Base-by-base conservation (phyloP, 148 eudicot species). In the Dianthus caryophyllus region DNA sequence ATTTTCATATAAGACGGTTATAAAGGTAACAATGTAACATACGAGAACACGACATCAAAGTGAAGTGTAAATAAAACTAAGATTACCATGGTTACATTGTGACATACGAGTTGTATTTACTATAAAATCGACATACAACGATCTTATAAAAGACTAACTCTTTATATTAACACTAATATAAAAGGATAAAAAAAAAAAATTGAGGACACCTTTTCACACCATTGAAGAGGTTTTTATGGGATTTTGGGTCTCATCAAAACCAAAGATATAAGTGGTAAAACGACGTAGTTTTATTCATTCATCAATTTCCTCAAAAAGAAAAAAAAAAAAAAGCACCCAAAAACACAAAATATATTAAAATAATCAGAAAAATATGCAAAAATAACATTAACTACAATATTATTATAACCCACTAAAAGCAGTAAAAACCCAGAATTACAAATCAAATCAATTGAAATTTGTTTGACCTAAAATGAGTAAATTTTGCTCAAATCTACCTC, bases 381-480 rank as follows among this genome's bases (percentile, higher is more conserved):
- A 20, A 30, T n/a, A 59, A 57, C 7, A 30, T 27, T 30, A 54
- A 15, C 17, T 27, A 57, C 30, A 22, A 1, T 53, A 48, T 4
- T 16, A 48, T 48, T 48, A 2, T n/a, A n/a, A n/a, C n/a, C 15
- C 25, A 53, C 43, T n/a, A 49, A 75, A 13, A 60, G 41, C 61
- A 38, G 58, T 27, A 24, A 67, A 52, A 65, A 41, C 52, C 52
- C 61, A 65, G 61, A 9, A 52, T 9, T 38, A 36, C 25, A 50
- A 59, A 15, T 38, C 53, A 71, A 70, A 76, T 59, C 70, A 66
- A 36, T 15, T 41, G 31, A 59, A 51, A 52, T 15, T 43, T 24
- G 65, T 66, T 50, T 51, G 59, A 29, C 31, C 79, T 67, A 18
- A 66, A 70, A 65, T 24, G 6, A 75, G 78, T 48, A 71, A 71